phyloP scores from a whole-genome alignment of 2,329 filamentous ascomycete species.

The Pestalotiopsis sp. region DNA sequence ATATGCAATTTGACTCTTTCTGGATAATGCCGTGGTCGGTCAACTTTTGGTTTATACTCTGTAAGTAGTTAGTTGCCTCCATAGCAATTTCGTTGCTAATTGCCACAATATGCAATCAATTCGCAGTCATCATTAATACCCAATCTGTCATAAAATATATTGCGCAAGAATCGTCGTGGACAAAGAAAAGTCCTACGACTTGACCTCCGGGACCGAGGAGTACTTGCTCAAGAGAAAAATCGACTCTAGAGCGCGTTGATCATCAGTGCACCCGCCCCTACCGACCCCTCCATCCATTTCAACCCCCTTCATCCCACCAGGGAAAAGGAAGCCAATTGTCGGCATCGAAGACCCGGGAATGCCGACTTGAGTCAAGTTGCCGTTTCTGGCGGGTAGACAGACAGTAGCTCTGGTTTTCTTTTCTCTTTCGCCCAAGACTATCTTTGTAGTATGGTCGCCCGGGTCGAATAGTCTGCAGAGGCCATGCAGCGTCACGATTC shows the following conservation, averaged over 20 bases:
- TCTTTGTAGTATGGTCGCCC: background rate
- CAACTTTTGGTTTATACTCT: background rate
- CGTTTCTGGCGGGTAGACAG: background rate
- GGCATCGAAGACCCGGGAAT: background rate
- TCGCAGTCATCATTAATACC: background rate
- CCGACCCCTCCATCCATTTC: background rate
- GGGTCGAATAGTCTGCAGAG: background rate
- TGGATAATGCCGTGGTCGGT: background rate
- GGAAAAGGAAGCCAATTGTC: background rate
- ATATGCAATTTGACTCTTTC: background rate
- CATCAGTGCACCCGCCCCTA: background rate
- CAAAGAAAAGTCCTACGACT: background rate
- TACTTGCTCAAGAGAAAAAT: background rate
- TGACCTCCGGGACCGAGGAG: background rate
- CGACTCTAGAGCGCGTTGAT: background rate
- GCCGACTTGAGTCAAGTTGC: background rate
- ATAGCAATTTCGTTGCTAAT: background rate
- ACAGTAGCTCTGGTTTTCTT: background rate
- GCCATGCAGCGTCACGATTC: constrained; percentile 1
- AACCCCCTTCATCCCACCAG: background rate
- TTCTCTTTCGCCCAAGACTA: background rate
- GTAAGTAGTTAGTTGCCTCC: background rate
- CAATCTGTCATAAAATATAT: too few species aligned
- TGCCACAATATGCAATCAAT: background rate
- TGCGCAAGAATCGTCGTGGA: background rate